phyloP scores from a whole-genome alignment of 305 asterid genomes.

The Nicotiana rustica region DNA sequence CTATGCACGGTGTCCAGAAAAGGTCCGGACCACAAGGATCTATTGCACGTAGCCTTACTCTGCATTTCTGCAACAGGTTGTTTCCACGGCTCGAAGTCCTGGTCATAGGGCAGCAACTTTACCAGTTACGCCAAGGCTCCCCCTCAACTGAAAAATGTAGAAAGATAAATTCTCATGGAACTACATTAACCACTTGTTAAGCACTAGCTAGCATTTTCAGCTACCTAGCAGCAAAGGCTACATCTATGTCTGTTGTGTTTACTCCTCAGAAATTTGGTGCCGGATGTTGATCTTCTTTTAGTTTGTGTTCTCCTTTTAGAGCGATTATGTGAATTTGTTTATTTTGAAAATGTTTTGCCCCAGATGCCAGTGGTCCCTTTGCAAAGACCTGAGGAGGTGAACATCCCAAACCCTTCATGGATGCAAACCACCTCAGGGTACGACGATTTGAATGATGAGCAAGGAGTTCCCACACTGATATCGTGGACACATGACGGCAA shows the following conservation, averaged over 20 bases:
- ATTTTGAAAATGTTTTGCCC: constrained; percentile 7
- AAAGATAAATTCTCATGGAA: no score
- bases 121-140: no score
- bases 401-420: constrained; percentile 54
- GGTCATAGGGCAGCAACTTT: no score
- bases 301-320: not conserved
- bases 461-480: constrained; percentile 70
- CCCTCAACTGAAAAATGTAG: no score
- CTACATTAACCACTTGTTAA: not conserved
- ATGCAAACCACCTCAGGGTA: constrained; percentile 48
- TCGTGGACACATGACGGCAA: constrained; percentile 70
- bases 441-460: constrained; percentile 51
- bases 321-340: constrained; percentile 23
- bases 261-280: not conserved
- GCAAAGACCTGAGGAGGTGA: constrained; percentile 58
- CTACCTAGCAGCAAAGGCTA: not conserved
- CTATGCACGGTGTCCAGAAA: no score
- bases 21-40: no score
- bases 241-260: not conserved
- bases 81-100: no score
- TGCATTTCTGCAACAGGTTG: no score
- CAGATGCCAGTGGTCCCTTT: constrained; percentile 61
- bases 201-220: constrained; percentile 13
- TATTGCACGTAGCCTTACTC: no score
- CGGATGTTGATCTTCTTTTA: not conserved